Evolutionary conservation across 805 yeast genomes (phyloP).

Genomic region (Starmera dryadoides): DNA sequence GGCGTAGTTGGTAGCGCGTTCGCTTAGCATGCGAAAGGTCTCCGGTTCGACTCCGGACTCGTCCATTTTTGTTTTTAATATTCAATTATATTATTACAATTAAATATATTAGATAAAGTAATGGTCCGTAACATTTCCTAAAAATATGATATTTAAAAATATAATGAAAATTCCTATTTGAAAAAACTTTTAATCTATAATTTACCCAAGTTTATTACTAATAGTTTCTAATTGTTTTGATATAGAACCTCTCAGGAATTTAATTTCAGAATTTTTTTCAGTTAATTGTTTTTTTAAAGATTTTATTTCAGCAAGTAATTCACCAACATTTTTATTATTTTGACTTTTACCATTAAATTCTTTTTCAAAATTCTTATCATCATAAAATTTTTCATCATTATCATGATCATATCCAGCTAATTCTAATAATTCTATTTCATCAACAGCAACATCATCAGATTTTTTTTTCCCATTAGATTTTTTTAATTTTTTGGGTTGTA

Average conservation of each 20-base stretch:
- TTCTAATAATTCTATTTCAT: constrained; percentile 13
- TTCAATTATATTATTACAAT: no score
- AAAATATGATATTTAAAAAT: background rate
- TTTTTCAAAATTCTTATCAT: background rate
- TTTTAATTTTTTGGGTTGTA: background rate
- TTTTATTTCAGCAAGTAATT: background rate
- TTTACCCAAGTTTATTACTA: background rate
- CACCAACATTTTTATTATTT: background rate
- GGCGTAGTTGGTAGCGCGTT: constrained; percentile 83
- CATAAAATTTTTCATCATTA: background rate
- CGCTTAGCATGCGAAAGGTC: constrained; percentile 78
- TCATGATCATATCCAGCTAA: constrained; percentile 15
- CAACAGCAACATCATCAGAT: constrained; percentile 1
- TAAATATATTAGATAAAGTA: no score
- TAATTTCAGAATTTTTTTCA: background rate
- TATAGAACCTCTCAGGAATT: background rate
- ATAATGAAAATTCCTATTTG: no score
- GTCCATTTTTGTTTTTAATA: no score
- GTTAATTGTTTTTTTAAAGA: background rate
- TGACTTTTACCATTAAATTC: background rate
- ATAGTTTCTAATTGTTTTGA: background rate
- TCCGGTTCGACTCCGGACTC: constrained; percentile 74
- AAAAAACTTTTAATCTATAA: no score
- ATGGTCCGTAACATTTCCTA: background rate
- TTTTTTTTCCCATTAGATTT: background rate